These are phyloP conservation scores for Xerocomus minutiporus DNA, from an alignment of 1,284 basidiomycete species.

Conservation along the genomic window DNA sequence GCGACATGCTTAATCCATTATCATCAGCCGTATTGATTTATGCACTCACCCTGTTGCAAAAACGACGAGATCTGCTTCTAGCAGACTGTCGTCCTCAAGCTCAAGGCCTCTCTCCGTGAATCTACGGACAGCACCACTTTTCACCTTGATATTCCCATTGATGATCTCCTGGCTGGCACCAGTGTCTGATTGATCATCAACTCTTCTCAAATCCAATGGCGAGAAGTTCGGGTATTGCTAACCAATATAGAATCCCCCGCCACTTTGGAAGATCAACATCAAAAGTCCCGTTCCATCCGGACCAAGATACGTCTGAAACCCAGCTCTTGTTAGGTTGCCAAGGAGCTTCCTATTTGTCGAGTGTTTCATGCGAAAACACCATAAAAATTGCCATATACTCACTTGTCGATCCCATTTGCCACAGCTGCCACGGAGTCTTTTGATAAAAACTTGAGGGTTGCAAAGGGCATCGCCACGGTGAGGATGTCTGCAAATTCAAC, in stretches of 20 bases:
- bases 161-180: conserved; percentile 39
- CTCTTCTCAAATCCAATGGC: neutral
- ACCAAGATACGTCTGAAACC: conserved; percentile 42
- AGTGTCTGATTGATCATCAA: conserved; percentile 19
- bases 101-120: conserved; percentile 34
- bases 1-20: neutral
- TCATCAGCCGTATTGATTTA: neutral
- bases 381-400: neutral
- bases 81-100: conserved; percentile 38
- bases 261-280: conserved; percentile 34
- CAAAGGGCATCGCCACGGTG: conserved; percentile 17
- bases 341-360: conserved; percentile 32
- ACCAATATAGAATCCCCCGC: conserved; percentile 42
- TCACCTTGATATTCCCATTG: conserved; percentile 44
- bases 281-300: conserved; percentile 38
- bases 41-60: conserved; percentile 40
- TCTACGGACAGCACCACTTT: conserved; percentile 32
- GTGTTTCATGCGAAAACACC: neutral
- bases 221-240: neutral
- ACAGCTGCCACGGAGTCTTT: neutral
- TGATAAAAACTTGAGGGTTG: conserved; percentile 15
- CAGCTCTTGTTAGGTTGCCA: conserved; percentile 36
- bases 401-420: conserved; percentile 25
- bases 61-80: conserved; percentile 42
- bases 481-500: conserved; percentile 26